Evolutionary conservation across 352 stramenopile genomes (phyloP).

Genomic region (Pythium rishiriense): DNA sequence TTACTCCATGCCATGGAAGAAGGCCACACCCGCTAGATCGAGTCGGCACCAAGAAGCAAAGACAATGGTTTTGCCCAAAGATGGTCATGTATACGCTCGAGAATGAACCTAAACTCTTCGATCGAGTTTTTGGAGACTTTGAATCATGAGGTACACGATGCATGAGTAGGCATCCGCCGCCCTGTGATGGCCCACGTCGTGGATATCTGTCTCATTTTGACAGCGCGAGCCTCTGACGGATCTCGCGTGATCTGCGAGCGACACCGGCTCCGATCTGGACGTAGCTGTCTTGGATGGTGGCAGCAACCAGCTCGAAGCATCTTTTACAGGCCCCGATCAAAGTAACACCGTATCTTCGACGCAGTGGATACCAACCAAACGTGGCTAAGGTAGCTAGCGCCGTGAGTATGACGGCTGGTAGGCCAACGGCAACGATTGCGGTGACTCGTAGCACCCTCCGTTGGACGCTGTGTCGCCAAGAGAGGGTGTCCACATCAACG

Average conservation of each 20-base stretch:
- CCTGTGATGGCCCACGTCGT: too few species aligned
- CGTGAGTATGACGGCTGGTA: background rate
- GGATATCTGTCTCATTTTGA: background rate
- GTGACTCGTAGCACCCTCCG: background rate
- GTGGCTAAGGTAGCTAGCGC: background rate
- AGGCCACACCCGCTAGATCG: too few species aligned
- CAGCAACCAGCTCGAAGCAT: background rate
- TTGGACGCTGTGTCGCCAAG: background rate
- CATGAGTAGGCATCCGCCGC: too few species aligned
- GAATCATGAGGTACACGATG: too few species aligned
- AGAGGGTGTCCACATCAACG: background rate
- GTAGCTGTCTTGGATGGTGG: background rate
- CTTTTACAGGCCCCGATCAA: background rate
- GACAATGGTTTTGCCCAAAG: too few species aligned
- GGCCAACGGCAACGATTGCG: background rate
- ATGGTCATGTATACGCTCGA: too few species aligned
- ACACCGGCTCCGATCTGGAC: background rate
- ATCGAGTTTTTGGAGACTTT: too few species aligned
- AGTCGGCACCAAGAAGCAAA: too few species aligned
- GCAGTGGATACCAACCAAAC: background rate
- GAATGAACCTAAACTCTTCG: too few species aligned
- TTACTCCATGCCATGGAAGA: too few species aligned
- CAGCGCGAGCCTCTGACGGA: background rate
- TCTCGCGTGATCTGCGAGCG: background rate
- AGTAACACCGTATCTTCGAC: too few species aligned